A percentile compares a stretch with the other conserved stretches of the same genome.
phyloP scores from a whole-genome alignment of 2,329 filamentous ascomycete genomes.

The Alternaria alternata region DNA sequence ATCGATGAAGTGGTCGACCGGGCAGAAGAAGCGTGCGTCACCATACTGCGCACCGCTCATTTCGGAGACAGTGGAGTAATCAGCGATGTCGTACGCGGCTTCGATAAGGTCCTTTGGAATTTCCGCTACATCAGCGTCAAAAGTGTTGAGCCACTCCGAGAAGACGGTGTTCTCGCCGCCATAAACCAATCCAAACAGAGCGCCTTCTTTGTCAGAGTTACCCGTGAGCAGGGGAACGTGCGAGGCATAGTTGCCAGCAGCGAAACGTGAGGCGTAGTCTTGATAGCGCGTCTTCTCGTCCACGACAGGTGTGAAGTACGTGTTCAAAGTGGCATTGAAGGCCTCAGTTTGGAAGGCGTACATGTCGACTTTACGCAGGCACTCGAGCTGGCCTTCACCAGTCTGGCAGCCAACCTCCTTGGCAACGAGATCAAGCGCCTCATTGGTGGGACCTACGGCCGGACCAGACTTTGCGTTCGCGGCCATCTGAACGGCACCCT shows the following conservation, averaged over 20 bases:
- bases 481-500: constrained; percentile 34
- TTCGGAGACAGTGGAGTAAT: constrained; percentile 51
- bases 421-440: constrained; percentile 36
- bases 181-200: constrained; percentile 37
- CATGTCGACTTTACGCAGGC: constrained; percentile 31
- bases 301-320: constrained; percentile 33
- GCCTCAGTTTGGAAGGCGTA: constrained; percentile 35
- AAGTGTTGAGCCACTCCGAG: constrained; percentile 56
- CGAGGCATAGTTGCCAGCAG: constrained; percentile 36
- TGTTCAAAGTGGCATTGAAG: constrained; percentile 37
- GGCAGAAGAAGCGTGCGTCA: constrained; percentile 58
- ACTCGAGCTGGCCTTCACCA: constrained; percentile 30
- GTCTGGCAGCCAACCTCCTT: constrained; percentile 32
- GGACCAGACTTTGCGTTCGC: constrained; percentile 38
- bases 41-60: constrained; percentile 56
- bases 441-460: constrained; percentile 27
- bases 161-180: constrained; percentile 43
- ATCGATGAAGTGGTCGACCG: constrained; percentile 47
- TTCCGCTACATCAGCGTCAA: constrained; percentile 53
- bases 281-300: constrained; percentile 34
- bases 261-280: constrained; percentile 32
- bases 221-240: constrained; percentile 38
- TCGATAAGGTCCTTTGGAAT: constrained; percentile 48
- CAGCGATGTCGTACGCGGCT: constrained; percentile 46
- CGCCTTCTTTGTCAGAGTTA: constrained; percentile 38